Conservation (phyloP, 768 basidiomycete species). For the Tricholoma sp. region DNA sequence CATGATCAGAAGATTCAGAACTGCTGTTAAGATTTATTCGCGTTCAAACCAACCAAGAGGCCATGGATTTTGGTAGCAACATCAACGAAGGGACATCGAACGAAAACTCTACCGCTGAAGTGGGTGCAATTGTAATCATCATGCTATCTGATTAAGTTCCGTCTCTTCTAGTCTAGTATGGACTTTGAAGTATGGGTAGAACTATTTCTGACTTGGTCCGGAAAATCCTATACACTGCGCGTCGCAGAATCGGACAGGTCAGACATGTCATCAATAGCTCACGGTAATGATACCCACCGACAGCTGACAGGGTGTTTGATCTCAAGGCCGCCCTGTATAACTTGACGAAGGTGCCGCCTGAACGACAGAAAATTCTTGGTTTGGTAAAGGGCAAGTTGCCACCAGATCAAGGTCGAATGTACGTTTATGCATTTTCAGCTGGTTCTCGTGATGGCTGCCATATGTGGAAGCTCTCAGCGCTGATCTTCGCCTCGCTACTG, state of each 20-base stretch:
- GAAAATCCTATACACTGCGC: conserved; percentile 57
- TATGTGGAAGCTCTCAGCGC: conserved; percentile 29
- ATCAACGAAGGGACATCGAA: not conserved
- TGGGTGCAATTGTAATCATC: not conserved
- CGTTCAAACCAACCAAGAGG: not conserved
- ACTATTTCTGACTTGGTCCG: conserved; percentile 69
- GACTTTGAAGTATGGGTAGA: conserved; percentile 49
- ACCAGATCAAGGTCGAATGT: conserved; percentile 68
- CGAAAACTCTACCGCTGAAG: not conserved
- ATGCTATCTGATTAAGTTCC: not conserved
- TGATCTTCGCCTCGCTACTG: conserved; percentile 50
- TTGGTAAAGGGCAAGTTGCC: conserved; percentile 81
- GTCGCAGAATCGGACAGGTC: conserved; percentile 80
- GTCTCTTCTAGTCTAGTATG: not conserved
- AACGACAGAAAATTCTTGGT: conserved; percentile 85
- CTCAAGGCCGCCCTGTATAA: conserved; percentile 63
- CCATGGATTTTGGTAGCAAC: not conserved
- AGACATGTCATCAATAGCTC: not conserved
- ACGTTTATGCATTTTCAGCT: conserved; percentile 16
- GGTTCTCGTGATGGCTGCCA: not conserved
- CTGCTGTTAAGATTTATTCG: too few relatives aligned
- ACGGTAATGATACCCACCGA: not conserved
- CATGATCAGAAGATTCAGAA: too few relatives aligned
- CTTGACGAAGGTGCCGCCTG: conserved; percentile 75
- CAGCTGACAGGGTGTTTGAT: conserved; percentile 65